Percentiles rank a stretch among this genome's conserved stretches.
Evolutionary conservation across 257 asterid species (phyloP).

Genomic region (Solanum phureja): DNA sequence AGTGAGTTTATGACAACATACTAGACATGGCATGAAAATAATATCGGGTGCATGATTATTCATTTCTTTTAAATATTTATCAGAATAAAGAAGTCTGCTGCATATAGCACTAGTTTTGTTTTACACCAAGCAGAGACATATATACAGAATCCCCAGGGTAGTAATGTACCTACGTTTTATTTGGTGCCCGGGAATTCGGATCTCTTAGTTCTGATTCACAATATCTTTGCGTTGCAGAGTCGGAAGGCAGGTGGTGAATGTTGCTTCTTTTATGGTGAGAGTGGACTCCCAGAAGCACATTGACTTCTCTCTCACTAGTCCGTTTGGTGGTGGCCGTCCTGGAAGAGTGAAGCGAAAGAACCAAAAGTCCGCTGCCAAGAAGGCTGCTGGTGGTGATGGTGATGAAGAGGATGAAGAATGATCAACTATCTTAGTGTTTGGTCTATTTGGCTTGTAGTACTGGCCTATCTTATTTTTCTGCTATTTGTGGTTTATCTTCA

Average conservation of each 20-base stretch:
- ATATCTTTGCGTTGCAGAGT: neutral
- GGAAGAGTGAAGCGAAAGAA: neutral
- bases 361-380: neutral
- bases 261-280: neutral
- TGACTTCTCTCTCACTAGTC: neutral
- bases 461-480: neutral
- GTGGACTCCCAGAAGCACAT: neutral
- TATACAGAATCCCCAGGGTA: neutral
- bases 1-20: neutral
- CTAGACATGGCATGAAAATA: neutral
- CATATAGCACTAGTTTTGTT: neutral
- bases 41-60: neutral
- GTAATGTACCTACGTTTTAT: neutral
- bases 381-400: neutral
- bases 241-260: neutral
- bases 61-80: neutral
- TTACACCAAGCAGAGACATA: neutral
- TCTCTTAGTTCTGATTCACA: neutral
- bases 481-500: neutral
- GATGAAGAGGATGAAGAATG: neutral
- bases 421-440: neutral
- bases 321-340: neutral
- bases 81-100: neutral
- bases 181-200: neutral
- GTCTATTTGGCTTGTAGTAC: neutral